Conservation (phyloP, 441 rosid genomes). For the Pelargonium fulgidum region DNA sequence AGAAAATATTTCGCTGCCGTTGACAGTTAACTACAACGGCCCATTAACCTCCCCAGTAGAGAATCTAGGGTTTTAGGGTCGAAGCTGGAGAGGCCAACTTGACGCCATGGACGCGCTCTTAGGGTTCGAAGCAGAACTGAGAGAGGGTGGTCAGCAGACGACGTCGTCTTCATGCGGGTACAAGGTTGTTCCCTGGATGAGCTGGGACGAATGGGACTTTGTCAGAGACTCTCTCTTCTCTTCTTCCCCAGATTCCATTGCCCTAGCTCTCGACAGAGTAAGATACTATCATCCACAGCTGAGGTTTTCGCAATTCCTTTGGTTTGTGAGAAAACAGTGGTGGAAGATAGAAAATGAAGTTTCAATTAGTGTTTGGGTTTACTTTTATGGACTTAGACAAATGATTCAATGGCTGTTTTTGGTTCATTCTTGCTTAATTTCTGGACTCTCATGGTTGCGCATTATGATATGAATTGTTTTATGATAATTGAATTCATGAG, state of each 20-base stretch:
- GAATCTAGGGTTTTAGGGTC: neutral
- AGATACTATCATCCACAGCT: conserved; percentile 10
- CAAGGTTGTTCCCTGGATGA: conserved; percentile 85
- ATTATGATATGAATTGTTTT: neutral
- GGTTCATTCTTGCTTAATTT: neutral
- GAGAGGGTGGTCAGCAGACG: conserved; percentile 27
- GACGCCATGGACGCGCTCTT: conserved; percentile 12
- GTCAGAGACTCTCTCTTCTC: conserved; percentile 84
- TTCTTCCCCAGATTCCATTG: conserved; percentile 40
- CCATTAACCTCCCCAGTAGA: neutral
- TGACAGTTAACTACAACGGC: no score
- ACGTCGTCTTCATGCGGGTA: conserved; percentile 35
- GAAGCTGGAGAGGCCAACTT: neutral
- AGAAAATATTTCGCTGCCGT: no score
- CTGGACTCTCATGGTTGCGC: neutral
- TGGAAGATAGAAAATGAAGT: neutral
- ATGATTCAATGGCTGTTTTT: no score
- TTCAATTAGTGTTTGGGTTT: neutral
- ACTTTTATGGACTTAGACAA: no score
- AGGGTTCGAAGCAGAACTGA: conserved; percentile 40
- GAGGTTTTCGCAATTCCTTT: neutral
- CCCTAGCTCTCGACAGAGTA: conserved; percentile 67
- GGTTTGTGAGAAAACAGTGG: neutral
- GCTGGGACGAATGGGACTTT: conserved; percentile 84
- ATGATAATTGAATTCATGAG: neutral